Conservation (phyloP, 495 filamentous ascomycete species). For the Alectoria sarmentosa region DNA sequence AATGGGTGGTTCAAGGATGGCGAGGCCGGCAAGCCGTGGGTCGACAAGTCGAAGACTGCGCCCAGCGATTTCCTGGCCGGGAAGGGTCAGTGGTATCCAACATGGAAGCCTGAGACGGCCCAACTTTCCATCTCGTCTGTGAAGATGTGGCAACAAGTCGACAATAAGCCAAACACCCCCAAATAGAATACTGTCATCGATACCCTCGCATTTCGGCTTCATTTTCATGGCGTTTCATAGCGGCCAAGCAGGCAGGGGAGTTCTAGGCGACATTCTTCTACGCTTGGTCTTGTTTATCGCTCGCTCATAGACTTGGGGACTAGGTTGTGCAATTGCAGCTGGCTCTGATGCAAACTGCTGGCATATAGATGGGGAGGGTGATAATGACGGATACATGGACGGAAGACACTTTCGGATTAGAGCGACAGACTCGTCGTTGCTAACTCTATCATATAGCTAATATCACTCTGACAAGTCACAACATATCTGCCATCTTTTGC, state of each 20-base stretch:
- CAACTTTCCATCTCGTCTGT: constrained; percentile 68
- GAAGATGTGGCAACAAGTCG: constrained; percentile 66
- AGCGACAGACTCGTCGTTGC: neutral
- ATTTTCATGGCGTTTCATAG: neutral
- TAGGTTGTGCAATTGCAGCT: neutral
- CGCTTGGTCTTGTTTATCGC: neutral
- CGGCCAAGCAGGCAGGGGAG: constrained; percentile 11
- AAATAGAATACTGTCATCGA: neutral
- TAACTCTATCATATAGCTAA: neutral
- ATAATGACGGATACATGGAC: neutral
- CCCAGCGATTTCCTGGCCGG: constrained; percentile 68
- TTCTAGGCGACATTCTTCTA: neutral
- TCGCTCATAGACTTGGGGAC: neutral
- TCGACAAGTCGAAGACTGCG: constrained; percentile 57
- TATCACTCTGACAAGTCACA: neutral
- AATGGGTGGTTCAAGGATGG: constrained; percentile 82
- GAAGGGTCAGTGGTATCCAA: constrained; percentile 60
- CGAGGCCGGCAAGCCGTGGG: constrained; percentile 67
- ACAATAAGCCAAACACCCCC: neutral
- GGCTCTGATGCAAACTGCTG: neutral
- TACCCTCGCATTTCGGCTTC: constrained; percentile 5
- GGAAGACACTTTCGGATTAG: neutral
- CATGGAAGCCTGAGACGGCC: constrained; percentile 56
- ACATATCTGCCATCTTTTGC: neutral
- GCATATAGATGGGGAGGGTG: neutral